Percentiles rank a stretch among this genome's conserved stretches.
Evolutionary conservation across 2,329 filamentous ascomycete species (phyloP).

Genomic region (Stylonectria norvegica): DNA sequence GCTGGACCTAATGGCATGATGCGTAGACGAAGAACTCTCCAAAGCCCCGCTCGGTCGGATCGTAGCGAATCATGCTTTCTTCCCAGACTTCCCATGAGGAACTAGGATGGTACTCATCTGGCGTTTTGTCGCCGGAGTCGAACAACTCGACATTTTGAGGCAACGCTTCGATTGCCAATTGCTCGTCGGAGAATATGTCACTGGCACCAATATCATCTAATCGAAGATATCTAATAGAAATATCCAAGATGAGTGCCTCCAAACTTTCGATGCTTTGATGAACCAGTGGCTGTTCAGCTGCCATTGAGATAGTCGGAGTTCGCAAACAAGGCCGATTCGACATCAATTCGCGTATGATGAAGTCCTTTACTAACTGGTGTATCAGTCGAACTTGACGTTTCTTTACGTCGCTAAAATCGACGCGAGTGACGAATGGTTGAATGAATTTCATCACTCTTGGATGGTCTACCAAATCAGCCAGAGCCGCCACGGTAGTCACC

Average conservation of each 20-base stretch:
- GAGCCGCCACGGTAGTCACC: slow-evolving; percentile 20
- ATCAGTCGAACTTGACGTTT: slow-evolving; percentile 16
- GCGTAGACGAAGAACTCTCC: slow-evolving; percentile 33
- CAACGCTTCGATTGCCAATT: slow-evolving; percentile 12
- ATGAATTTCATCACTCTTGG: slow-evolving; percentile 23
- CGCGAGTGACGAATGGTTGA: slow-evolving; percentile 16
- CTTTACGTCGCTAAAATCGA: slow-evolving; percentile 10
- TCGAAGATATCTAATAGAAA: slow-evolving; percentile 26
- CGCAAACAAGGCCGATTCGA: slow-evolving; percentile 4
- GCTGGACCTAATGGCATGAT: slow-evolving; percentile 34
- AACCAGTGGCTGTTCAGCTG: slow-evolving; percentile 5
- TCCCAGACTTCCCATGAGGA: slow-evolving; percentile 32
- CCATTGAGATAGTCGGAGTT: slow-evolving; percentile 4
- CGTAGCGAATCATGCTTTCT: slow-evolving; percentile 26
- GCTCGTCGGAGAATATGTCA: slow-evolving; percentile 29
- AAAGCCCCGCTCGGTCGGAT: slow-evolving; percentile 20
- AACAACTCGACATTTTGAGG: slow-evolving; percentile 20
- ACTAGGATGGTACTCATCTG: slow-evolving; percentile 16
- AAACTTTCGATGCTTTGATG: slow-evolving; percentile 15
- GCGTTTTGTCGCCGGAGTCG: slow-evolving; percentile 12
- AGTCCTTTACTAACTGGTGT: slow-evolving; percentile 19
- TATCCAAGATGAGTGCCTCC: slow-evolving; percentile 22
- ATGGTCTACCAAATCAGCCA: slow-evolving; percentile 19
- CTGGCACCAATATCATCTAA: slow-evolving; percentile 27
- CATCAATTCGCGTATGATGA: slow-evolving; percentile 3